Base-by-base conservation (phyloP, 345 rosid genomes). In the Excoecaria cochinchinensis region DNA sequence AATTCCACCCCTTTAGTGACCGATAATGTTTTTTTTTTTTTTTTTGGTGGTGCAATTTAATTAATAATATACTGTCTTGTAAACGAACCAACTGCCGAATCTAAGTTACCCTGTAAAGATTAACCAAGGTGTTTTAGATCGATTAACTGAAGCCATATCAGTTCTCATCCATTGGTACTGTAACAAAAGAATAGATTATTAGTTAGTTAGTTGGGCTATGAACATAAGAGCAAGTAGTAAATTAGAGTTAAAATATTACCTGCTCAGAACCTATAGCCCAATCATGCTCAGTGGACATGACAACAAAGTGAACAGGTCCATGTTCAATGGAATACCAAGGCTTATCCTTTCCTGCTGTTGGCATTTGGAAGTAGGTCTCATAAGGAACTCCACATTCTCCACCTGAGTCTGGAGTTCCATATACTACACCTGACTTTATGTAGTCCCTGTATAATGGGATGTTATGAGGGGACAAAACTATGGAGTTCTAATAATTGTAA, bases 311-410 rank as follows among this genome's bases (percentile, higher is more conserved):
- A 72, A 85, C 79, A 42, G 82, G 73, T 22, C 74, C 95, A 76
- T 85, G 87, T 71, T 90, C 91, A 4, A 89, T 85, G 40, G 92
- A 77, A 70, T 87, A 90, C 95, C 95, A 90, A 0, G 95, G 95
- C 84, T 87, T 89, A 70, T 90, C 95, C 75, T 84, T 86, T 0
- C 77, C 88, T 9, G 83, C 72, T 1, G 87, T 78, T 74, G 95
- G 95, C 92, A 90, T 90, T 1, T 82, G 92, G 73, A 90, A 90
- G 46, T 87, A 90, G 16, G 90, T 83, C 83, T 90, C 92, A 24
- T 87, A 89, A 5, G 95, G 83, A 59, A 89, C 80, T 15, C 95
- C 92, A 58, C 95, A 89, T 84, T 90, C 95, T 25, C 95, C 95
- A 0, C 95, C 91, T 0, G 95, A 90, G 80, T 87, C 95, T 0